These are phyloP conservation scores for Mallotus repandus DNA, from an alignment of 441 rosid genomes.

Conservation along the genomic window DNA sequence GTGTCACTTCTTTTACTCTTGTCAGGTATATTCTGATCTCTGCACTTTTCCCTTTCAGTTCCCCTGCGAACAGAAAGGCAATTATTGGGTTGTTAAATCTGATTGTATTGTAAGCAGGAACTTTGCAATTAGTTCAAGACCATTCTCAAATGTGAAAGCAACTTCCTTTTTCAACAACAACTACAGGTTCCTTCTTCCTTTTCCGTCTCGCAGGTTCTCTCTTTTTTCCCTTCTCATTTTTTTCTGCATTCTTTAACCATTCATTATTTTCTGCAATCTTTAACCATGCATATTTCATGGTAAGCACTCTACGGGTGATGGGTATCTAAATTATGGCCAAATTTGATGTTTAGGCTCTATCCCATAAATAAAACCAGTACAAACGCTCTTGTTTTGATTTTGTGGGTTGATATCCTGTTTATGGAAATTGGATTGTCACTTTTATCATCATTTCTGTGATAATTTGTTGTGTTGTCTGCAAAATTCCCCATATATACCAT, in stretches of 20 bases:
- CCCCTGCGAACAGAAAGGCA: neutral
- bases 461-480: too few relatives aligned
- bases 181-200: slow-evolving; percentile 34
- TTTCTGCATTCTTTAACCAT: too few relatives aligned
- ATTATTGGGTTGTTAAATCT: neutral
- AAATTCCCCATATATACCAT: too few relatives aligned
- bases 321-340: neutral
- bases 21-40: slow-evolving; percentile 43
- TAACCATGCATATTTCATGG: neutral
- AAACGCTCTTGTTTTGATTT: too few relatives aligned
- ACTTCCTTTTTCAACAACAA: slow-evolving; percentile 30
- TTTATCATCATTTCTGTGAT: too few relatives aligned
- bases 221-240: too few relatives aligned
- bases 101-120: slow-evolving; percentile 35
- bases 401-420: too few relatives aligned
- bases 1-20: slow-evolving; percentile 38
- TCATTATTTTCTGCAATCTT: too few relatives aligned
- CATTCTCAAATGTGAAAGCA: slow-evolving; percentile 30
- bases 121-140: slow-evolving; percentile 33
- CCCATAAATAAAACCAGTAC: neutral
- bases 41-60: neutral
- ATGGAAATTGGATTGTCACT: too few relatives aligned
- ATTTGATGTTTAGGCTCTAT: neutral
- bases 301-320: too few relatives aligned
- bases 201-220: slow-evolving; percentile 42